A percentile compares a stretch with the other conserved stretches of the same genome.
Conservation (phyloP, 2,329 filamentous ascomycete genomes). For the Nemania sp. region DNA sequence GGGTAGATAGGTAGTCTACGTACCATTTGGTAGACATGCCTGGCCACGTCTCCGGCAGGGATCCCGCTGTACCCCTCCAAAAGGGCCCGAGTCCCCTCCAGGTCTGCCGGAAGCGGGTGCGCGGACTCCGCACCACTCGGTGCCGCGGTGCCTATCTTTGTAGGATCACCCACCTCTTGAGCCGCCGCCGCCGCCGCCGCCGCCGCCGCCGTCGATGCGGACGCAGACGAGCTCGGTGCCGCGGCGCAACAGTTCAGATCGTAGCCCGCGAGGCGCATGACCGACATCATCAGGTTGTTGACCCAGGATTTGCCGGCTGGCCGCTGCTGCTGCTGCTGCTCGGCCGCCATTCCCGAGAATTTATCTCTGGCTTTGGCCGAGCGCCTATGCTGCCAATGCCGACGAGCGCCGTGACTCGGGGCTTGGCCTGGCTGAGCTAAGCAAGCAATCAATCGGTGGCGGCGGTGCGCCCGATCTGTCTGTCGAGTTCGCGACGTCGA, state of each 20-base stretch:
- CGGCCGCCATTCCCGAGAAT: conserved; percentile 2
- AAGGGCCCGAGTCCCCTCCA: conserved; percentile 34
- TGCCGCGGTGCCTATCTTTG: conserved; percentile 3
- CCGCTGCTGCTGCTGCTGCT: conserved; percentile 8
- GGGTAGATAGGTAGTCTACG: background rate
- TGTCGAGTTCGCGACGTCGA: background rate
- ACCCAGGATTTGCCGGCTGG: conserved; percentile 3
- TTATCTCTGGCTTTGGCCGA: too few species aligned
- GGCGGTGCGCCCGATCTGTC: background rate
- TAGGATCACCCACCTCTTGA: background rate
- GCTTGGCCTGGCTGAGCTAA: background rate
- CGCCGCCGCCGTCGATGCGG: background rate
- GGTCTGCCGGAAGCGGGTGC: conserved; percentile 36
- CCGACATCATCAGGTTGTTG: conserved; percentile 17
- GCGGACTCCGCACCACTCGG: conserved; percentile 31
- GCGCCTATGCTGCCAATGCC: too few species aligned
- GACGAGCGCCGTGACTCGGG: background rate
- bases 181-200: background rate
- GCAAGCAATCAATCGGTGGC: background rate
- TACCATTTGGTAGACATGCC: conserved; percentile 38
- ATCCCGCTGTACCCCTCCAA: conserved; percentile 40
- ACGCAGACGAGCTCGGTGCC: background rate
- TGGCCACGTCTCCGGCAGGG: conserved; percentile 34
- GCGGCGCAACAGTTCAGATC: conserved; percentile 10
- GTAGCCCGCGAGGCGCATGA: conserved; percentile 20